A percentile compares a stretch with the other conserved stretches of the same genome.
These are phyloP conservation scores for Nicotiana tabacum DNA, from an alignment of 257 asterid genomes.

Conservation along the genomic window DNA sequence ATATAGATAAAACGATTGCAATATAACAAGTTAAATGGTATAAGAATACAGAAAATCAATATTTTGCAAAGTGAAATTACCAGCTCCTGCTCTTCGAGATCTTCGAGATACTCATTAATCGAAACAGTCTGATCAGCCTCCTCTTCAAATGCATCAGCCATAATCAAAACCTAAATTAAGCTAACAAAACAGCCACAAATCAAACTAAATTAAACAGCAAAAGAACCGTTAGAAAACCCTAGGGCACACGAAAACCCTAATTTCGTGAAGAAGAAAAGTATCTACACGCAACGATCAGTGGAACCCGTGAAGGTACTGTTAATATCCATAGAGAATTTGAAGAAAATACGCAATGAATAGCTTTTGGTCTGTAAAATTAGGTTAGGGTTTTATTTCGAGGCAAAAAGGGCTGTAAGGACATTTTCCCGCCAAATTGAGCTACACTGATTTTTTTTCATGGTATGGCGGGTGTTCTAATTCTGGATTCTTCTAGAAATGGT, in stretches of 20 bases:
- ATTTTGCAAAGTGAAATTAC: conserved; percentile 21
- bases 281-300: neutral
- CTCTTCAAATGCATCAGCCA: conserved; percentile 67
- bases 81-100: conserved; percentile 78
- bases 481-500: neutral
- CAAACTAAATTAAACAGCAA: neutral
- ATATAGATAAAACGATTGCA: neutral
- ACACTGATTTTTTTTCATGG: neutral
- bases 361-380: neutral
- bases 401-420: conserved; percentile 13
- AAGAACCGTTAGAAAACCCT: neutral
- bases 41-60: neutral
- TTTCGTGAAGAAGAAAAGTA: neutral
- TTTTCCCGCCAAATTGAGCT: conserved; percentile 49
- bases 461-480: neutral
- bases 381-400: conserved; percentile 23
- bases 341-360: neutral
- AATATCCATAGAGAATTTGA: neutral
- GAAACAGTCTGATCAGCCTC: conserved; percentile 72
- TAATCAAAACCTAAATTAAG: conserved; percentile 1
- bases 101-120: conserved; percentile 61
- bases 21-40: neutral
- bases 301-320: neutral
- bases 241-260: neutral
- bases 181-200: neutral